A percentile compares a stretch with the other conserved stretches of the same genome.
These are phyloP conservation scores for Fusarium sp. DNA, from an alignment of 2,329 filamentous ascomycete species.

Conservation along the genomic window DNA sequence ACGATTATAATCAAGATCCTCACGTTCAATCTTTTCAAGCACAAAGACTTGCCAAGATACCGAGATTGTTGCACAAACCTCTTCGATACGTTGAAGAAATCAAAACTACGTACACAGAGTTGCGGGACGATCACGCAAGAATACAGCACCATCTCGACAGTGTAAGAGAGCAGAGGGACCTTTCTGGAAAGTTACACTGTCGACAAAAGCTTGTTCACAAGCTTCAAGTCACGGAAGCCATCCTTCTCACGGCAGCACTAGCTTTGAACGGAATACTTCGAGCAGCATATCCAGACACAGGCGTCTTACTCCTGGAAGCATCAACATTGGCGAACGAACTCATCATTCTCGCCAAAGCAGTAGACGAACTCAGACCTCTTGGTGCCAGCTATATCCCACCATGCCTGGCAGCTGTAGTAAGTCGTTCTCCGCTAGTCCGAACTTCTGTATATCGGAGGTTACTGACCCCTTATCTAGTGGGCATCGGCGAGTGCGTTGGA, in stretches of 20 bases:
- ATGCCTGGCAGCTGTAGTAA: neutral
- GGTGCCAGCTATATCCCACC: constrained; percentile 4
- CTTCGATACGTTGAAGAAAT: neutral
- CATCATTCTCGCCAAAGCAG: neutral
- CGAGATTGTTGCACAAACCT: neutral
- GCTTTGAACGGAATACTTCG: neutral
- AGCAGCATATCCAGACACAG: neutral
- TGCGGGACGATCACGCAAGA: neutral
- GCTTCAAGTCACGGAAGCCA: neutral
- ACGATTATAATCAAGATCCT: neutral
- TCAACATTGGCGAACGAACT: neutral
- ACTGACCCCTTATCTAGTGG: neutral
- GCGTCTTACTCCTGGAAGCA: neutral
- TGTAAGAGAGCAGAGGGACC: neutral
- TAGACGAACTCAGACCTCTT: neutral
- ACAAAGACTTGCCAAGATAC: neutral
- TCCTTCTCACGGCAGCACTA: neutral
- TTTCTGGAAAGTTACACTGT: neutral
- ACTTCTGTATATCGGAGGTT: fast-evolving
- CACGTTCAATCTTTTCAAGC: neutral
- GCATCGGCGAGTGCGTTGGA: neutral
- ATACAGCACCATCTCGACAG: neutral
- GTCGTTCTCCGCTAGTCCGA: fast-evolving
- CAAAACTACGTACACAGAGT: neutral
- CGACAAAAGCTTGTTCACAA: neutral